A percentile compares a stretch with the other conserved stretches of the same genome.
These are phyloP conservation scores for Oligophagozyma castellii DNA, from an alignment of 1,139 yeast species.

Conservation along the genomic window DNA sequence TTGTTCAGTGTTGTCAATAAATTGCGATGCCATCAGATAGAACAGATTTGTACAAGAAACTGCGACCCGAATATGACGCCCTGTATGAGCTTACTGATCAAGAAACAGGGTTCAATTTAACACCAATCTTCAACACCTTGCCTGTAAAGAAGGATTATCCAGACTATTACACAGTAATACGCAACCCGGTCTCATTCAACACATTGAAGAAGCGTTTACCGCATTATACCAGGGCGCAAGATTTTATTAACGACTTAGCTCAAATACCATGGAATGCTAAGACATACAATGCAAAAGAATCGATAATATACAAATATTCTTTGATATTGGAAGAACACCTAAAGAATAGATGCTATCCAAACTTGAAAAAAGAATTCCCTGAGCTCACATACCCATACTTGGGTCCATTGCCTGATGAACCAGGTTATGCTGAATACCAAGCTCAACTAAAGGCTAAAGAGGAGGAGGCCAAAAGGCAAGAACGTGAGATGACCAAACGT, in stretches of 20 bases:
- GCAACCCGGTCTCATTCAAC: slow-evolving; percentile 58
- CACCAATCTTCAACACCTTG: slow-evolving; percentile 37
- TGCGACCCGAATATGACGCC: slow-evolving; percentile 14
- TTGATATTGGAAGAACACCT: slow-evolving; percentile 51
- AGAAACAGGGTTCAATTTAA: slow-evolving; percentile 29
- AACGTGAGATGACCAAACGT: background rate
- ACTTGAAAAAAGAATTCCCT: slow-evolving; percentile 28
- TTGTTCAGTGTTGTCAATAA: no score
- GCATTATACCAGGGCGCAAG: slow-evolving; percentile 47
- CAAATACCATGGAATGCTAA: slow-evolving; percentile 87
- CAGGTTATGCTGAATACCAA: slow-evolving; percentile 7
- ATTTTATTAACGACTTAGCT: slow-evolving; percentile 62
- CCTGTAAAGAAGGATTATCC: slow-evolving; percentile 48
- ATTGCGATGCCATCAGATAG: no score
- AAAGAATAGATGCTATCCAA: slow-evolving; percentile 41
- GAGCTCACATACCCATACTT: slow-evolving; percentile 50
- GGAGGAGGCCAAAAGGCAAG: slow-evolving; percentile 3
- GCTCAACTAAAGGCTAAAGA: slow-evolving; percentile 2
- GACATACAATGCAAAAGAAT: slow-evolving; percentile 59
- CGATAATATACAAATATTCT: slow-evolving; percentile 61
- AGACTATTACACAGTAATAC: slow-evolving; percentile 55
- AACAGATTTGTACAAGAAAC: slow-evolving; percentile 7
- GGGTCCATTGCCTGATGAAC: slow-evolving; percentile 57
- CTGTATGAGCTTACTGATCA: slow-evolving; percentile 33
- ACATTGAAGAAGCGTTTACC: slow-evolving; percentile 40